Percentiles rank a stretch among this genome's conserved stretches.
These are phyloP conservation scores for Hansfordia pulvinata DNA, from an alignment of 2,329 filamentous ascomycete species.

Conservation along the genomic window DNA sequence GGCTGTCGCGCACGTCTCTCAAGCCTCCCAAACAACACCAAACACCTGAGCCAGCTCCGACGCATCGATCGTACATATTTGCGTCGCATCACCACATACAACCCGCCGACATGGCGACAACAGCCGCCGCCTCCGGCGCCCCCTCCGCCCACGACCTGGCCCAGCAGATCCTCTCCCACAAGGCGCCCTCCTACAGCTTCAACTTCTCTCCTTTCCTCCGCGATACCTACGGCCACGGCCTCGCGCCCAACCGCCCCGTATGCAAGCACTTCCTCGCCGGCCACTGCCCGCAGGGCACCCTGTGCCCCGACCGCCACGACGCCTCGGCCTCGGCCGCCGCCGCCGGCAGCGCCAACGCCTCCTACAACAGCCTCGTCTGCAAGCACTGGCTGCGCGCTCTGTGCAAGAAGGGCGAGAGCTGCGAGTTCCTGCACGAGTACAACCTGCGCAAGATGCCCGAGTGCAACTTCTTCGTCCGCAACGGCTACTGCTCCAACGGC, in stretches of 20 bases:
- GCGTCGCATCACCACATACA: constrained; percentile 3
- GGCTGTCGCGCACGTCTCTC: too few relatives aligned
- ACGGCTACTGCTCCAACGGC: constrained; percentile 90
- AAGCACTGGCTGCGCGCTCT: constrained; percentile 97
- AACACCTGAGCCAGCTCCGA: too few relatives aligned
- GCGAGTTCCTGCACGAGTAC: constrained; percentile 98
- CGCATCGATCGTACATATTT: background rate
- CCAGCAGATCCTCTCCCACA: constrained; percentile 41
- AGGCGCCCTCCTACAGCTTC: constrained; percentile 51
- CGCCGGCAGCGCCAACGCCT: constrained; percentile 21
- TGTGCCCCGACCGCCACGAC: constrained; percentile 74
- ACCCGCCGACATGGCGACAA: constrained; percentile 10
- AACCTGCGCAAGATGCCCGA: constrained; percentile 97
- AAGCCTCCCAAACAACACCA: too few relatives aligned
- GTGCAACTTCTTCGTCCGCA: constrained; percentile 90
- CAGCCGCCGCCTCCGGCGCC: constrained; percentile 12
- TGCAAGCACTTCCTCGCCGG: constrained; percentile 80
- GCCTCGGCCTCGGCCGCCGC: constrained; percentile 25
- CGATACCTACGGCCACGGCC: constrained; percentile 70
- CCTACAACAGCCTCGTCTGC: constrained; percentile 78
- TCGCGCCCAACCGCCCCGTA: constrained; percentile 63
- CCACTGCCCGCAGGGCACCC: constrained; percentile 72
- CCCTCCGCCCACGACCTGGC: constrained; percentile 16
- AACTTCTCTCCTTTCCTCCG: constrained; percentile 78
- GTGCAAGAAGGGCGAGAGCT: constrained; percentile 93